Conservation (phyloP, 352 stramenopile species). For the Phytophthora boehmeriae region DNA sequence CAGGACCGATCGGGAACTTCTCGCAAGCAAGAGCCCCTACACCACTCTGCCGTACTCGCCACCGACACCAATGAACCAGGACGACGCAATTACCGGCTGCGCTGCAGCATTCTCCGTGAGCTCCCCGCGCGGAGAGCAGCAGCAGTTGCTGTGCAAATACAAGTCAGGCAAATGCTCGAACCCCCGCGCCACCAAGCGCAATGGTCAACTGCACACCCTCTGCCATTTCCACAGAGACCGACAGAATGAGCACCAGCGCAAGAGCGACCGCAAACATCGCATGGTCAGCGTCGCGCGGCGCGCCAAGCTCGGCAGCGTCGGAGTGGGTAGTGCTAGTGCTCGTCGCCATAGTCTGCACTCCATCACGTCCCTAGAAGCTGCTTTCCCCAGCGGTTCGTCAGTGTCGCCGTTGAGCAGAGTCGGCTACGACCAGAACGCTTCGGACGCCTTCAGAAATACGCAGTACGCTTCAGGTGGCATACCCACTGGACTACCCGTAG, state of each 20-base stretch:
- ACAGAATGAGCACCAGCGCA: constrained; percentile 88
- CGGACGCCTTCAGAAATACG: constrained; percentile 41
- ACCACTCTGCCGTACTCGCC: too few relatives aligned
- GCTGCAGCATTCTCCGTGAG: constrained; percentile 46
- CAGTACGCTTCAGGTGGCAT: constrained; percentile 25
- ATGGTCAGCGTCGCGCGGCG: constrained; percentile 77
- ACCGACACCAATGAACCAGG: constrained; percentile 29
- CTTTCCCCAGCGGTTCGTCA: constrained; percentile 36
- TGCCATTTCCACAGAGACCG: constrained; percentile 86
- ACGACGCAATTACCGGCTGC: constrained; percentile 25
- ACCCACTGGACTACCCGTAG: constrained; percentile 19
- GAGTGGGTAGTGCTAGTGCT: constrained; percentile 42
- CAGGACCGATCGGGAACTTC: constrained; percentile 36
- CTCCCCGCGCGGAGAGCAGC: constrained; percentile 38
- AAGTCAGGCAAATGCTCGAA: constrained; percentile 88
- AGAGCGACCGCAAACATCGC: constrained; percentile 88
- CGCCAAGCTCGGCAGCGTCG: constrained; percentile 74
- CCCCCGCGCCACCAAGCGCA: constrained; percentile 83
- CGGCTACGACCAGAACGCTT: constrained; percentile 39
- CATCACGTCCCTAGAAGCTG: constrained; percentile 47
- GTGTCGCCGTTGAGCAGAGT: constrained; percentile 37
- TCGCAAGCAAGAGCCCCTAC: constrained; percentile 26
- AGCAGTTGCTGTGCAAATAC: constrained; percentile 82
- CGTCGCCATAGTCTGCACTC: constrained; percentile 46
- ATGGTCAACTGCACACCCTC: constrained; percentile 83